These are phyloP conservation scores for Periconia macrospinosa DNA, from an alignment of 2,329 filamentous ascomycete genomes.

Conservation along the genomic window DNA sequence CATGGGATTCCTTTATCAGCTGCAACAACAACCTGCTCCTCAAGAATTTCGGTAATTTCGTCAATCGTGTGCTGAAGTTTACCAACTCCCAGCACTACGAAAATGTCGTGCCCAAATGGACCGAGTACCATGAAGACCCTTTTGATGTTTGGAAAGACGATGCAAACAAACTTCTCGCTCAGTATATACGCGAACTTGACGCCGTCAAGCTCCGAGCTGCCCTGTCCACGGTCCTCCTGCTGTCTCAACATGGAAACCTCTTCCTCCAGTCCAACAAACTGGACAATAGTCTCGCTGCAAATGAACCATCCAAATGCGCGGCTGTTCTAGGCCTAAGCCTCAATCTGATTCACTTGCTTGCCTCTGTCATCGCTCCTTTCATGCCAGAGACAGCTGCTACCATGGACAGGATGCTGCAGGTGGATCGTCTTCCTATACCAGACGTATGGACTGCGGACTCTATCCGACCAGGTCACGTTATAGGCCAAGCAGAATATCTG, in stretches of 20 bases:
- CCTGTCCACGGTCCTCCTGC: slow-evolving; percentile 3
- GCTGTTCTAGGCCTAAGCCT: slow-evolving; percentile 70
- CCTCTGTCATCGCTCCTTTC: slow-evolving; percentile 74
- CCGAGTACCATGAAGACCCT: slow-evolving; percentile 44
- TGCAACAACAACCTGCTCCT: slow-evolving; percentile 80
- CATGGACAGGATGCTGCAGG: slow-evolving; percentile 73
- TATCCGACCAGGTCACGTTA: slow-evolving; percentile 66
- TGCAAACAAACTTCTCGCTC: slow-evolving; percentile 61
- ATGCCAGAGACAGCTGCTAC: slow-evolving; percentile 57
- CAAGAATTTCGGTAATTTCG: slow-evolving; percentile 62
- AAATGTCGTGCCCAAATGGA: slow-evolving; percentile 63
- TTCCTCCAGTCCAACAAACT: slow-evolving; percentile 54
- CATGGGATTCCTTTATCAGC: slow-evolving; percentile 76
- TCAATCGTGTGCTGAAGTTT: slow-evolving; percentile 59
- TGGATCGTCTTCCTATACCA: slow-evolving; percentile 58
- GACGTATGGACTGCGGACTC: slow-evolving; percentile 19
- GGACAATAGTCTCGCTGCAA: slow-evolving; percentile 57
- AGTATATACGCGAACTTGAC: slow-evolving; percentile 68
- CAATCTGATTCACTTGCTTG: slow-evolving; percentile 77
- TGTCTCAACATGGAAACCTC: slow-evolving; percentile 58
- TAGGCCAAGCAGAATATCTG: slow-evolving; percentile 74
- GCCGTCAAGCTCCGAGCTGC: slow-evolving; percentile 21
- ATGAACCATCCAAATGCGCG: slow-evolving; percentile 56
- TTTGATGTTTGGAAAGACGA: slow-evolving; percentile 48
- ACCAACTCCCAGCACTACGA: slow-evolving; percentile 65